Percentiles rank a stretch among this genome's conserved stretches.
Conservation (phyloP, 2,329 filamentous ascomycete species). For the Akanthomyces muscarius region DNA sequence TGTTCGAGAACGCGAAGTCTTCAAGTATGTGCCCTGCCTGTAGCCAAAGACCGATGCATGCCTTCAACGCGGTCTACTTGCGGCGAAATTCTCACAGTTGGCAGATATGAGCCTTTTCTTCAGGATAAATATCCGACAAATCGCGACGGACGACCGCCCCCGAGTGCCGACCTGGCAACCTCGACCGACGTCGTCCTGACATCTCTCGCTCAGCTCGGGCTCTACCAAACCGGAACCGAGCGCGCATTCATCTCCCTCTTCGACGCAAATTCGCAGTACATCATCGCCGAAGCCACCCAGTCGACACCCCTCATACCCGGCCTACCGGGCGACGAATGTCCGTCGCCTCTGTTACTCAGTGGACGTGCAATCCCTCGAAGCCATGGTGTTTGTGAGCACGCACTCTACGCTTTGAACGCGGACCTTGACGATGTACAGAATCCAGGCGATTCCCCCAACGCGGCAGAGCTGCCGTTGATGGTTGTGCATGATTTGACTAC, state of each 20-base stretch:
- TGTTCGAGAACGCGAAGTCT: neutral
- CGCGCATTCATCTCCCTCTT: slow-evolving; percentile 49
- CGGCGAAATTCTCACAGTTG: neutral
- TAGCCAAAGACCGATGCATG: too few species aligned
- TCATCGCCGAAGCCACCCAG: slow-evolving; percentile 48
- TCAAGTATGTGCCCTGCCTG: neutral
- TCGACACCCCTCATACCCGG: slow-evolving; percentile 32
- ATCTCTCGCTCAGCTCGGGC: slow-evolving; percentile 47
- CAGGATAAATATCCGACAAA: slow-evolving; percentile 18
- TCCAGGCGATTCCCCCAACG: too few species aligned
- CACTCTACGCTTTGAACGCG: too few species aligned
- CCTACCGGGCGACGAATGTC: slow-evolving; percentile 16
- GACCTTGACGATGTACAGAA: too few species aligned
- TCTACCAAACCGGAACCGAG: slow-evolving; percentile 38
- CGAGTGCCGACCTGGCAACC: slow-evolving; percentile 25
- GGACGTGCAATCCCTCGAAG: slow-evolving; percentile 30
- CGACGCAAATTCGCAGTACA: slow-evolving; percentile 43
- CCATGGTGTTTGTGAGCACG: slow-evolving; percentile 27
- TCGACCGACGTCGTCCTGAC: slow-evolving; percentile 41
- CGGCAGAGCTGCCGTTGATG: too few species aligned
- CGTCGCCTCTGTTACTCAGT: slow-evolving; percentile 26
- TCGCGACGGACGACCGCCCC: slow-evolving; percentile 21
- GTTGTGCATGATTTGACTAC: too few species aligned
- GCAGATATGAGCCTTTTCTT: neutral
- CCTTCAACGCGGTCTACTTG: too few species aligned